Conservation (phyloP, 2,329 filamentous ascomycete species). For the Aspergillus vadensis region DNA sequence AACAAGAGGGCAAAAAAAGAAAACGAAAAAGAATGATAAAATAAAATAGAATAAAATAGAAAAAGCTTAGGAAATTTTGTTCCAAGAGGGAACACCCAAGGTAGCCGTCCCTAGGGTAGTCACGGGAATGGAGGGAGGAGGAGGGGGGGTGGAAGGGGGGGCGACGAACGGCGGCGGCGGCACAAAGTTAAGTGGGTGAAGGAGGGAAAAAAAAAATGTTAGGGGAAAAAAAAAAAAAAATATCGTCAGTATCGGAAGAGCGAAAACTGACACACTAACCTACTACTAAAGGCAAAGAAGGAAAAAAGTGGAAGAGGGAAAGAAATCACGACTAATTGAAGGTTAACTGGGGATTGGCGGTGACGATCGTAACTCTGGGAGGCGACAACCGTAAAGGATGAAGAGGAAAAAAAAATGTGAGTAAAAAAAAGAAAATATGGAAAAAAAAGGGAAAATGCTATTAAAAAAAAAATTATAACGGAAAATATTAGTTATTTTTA, state of each 20-base stretch:
- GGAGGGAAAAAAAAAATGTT: slow-evolving; percentile 15
- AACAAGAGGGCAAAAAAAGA: slow-evolving; percentile 16
- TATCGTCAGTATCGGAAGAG: slow-evolving; percentile 16
- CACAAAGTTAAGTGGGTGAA: slow-evolving; percentile 20
- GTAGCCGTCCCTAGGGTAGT: slow-evolving; percentile 19
- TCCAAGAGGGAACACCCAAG: slow-evolving; percentile 23
- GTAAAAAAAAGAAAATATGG: slow-evolving; percentile 9
- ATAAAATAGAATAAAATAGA: slow-evolving; percentile 19
- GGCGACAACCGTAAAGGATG: slow-evolving; percentile 18
- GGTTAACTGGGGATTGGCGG: slow-evolving; percentile 21
- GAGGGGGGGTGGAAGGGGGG: slow-evolving; percentile 14
- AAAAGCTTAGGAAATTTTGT: slow-evolving; percentile 14
- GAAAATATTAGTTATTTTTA: slow-evolving; percentile 12
- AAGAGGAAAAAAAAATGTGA: slow-evolving; percentile 11
- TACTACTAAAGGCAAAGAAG: slow-evolving; percentile 10
- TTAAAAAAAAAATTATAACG: not conserved
- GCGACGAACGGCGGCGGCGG: slow-evolving; percentile 23
- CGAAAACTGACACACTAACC: slow-evolving; percentile 9
- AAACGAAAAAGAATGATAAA: slow-evolving; percentile 20
- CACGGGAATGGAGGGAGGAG: slow-evolving; percentile 28
- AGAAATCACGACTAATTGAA: slow-evolving; percentile 19
- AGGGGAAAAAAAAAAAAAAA: slow-evolving; percentile 8
- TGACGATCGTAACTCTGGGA: slow-evolving; percentile 29
- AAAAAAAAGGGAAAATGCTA: slow-evolving; percentile 1
- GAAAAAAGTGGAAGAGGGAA: slow-evolving; percentile 16